Conservation (phyloP, 805 yeast species). For the Barnettozyma californica region DNA sequence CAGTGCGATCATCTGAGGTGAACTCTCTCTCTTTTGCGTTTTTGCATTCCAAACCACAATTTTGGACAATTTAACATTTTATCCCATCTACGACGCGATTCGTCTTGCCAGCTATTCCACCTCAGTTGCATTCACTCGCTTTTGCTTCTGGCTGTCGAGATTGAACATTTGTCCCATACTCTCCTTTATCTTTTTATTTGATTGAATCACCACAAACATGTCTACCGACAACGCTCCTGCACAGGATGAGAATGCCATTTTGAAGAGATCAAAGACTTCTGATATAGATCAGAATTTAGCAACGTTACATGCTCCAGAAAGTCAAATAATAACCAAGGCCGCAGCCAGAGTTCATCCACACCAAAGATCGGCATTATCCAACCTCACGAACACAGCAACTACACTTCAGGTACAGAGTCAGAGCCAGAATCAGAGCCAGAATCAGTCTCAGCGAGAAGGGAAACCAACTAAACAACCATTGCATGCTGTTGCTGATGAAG, state of each 20-base stretch:
- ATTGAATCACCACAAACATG: slow-evolving; percentile 7
- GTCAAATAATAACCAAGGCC: not conserved
- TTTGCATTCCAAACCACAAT: not conserved
- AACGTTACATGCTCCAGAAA: not conserved
- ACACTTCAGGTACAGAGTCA: not conserved
- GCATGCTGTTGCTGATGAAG: not conserved
- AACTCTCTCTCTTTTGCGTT: not conserved
- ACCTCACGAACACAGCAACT: slow-evolving; percentile 25
- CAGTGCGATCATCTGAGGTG: not conserved
- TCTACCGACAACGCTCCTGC: slow-evolving; percentile 11
- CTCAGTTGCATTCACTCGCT: not conserved
- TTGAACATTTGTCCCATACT: not conserved
- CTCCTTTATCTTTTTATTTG: not conserved
- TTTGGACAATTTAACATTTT: not conserved
- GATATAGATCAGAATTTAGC: not conserved
- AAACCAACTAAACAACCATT: not conserved
- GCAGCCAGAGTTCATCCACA: not conserved
- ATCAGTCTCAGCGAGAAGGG: not conserved
- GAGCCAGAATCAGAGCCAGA: slow-evolving; percentile 1
- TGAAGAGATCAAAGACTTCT: slow-evolving; percentile 12
- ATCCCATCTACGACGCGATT: not conserved
- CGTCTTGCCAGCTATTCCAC: not conserved
- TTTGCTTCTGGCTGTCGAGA: not conserved
- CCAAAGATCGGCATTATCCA: slow-evolving; percentile 24
- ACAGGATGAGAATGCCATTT: slow-evolving; percentile 20